Evolutionary conservation across 306 rosid species (phyloP).

Genomic region (Malus sylvestris): DNA sequence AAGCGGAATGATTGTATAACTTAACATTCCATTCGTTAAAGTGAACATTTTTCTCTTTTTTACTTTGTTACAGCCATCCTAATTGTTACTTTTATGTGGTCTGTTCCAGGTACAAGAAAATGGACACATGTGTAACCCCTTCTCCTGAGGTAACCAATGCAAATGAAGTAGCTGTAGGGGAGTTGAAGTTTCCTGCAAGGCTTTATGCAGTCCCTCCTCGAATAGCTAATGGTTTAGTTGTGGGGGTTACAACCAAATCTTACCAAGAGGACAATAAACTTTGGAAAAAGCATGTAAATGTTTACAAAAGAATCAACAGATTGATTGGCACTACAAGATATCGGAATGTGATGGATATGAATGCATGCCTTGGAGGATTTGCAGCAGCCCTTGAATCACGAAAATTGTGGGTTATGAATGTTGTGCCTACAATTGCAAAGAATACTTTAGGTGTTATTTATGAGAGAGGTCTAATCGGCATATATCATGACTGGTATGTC

Average conservation of each 20-base stretch:
- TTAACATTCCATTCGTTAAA: neutral
- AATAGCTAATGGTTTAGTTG: conserved; percentile 54
- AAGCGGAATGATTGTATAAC: neutral
- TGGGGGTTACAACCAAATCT: conserved; percentile 63
- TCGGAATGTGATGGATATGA: conserved; percentile 95
- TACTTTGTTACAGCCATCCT: neutral
- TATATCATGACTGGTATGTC: conserved; percentile 91
- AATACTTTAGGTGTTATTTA: conserved; percentile 78
- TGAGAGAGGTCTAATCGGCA: conserved; percentile 95
- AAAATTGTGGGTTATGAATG: conserved; percentile 96
- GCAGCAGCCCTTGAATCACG: conserved; percentile 79
- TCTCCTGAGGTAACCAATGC: conserved; percentile 50
- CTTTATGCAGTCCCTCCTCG: conserved; percentile 80
- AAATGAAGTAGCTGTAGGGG: conserved; percentile 77
- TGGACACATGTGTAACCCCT: conserved; percentile 76
- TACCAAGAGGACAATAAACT: conserved; percentile 74
- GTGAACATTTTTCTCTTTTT: neutral
- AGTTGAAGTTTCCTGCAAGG: conserved; percentile 81
- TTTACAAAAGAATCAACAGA: conserved; percentile 62
- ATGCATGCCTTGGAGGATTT: conserved; percentile 96
- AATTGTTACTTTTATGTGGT: conserved; percentile 8
- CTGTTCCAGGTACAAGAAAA: conserved; percentile 65
- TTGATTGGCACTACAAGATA: conserved; percentile 70
- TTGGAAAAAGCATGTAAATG: conserved; percentile 68
- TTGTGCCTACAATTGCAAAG: conserved; percentile 68